Evolutionary conservation across 768 basidiomycete genomes (phyloP).

Genomic region (Tulasnella sp.): DNA sequence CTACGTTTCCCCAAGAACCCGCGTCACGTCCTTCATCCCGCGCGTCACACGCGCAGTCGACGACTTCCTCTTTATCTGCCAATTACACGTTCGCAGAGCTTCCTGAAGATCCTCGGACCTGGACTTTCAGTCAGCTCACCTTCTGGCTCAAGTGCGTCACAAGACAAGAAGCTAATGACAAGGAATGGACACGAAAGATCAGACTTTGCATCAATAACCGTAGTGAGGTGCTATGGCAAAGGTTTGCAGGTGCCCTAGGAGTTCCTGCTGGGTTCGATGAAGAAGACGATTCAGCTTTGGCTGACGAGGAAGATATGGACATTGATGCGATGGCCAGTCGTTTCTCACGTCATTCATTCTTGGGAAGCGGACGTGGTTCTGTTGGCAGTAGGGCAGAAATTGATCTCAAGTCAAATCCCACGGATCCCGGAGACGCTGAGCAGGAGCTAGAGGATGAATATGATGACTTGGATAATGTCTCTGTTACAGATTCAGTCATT

Average conservation of each 20-base stretch:
- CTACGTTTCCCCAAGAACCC: conserved; percentile 33
- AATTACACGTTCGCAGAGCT: conserved; percentile 15
- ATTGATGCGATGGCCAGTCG: too few relatives aligned
- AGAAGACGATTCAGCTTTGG: conserved; percentile 29
- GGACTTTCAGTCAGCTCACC: conserved; percentile 60
- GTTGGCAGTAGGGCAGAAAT: too few relatives aligned
- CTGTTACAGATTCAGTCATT: too few relatives aligned
- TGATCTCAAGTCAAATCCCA: too few relatives aligned
- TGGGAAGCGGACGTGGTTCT: too few relatives aligned
- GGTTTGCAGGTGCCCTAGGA: conserved; percentile 75
- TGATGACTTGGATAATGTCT: too few relatives aligned
- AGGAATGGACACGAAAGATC: conserved; percentile 55
- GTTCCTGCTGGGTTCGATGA: conserved; percentile 63
- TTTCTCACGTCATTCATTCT: too few relatives aligned
- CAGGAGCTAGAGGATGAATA: too few relatives aligned
- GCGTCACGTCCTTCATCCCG: conserved; percentile 13
- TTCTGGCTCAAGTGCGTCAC: conserved; percentile 53
- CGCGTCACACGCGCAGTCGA: conserved; percentile 23
- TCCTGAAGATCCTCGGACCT: conserved; percentile 43
- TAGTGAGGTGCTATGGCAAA: conserved; percentile 84
- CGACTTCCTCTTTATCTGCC: too few relatives aligned
- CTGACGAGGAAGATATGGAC: conserved; percentile 33
- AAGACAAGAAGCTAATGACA: conserved; percentile 51
- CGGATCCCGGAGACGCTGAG: too few relatives aligned
- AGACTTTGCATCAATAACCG: conserved; percentile 64